Base-by-base conservation (phyloP, 768 basidiomycete species). In the Lactifluus subvellereus region DNA sequence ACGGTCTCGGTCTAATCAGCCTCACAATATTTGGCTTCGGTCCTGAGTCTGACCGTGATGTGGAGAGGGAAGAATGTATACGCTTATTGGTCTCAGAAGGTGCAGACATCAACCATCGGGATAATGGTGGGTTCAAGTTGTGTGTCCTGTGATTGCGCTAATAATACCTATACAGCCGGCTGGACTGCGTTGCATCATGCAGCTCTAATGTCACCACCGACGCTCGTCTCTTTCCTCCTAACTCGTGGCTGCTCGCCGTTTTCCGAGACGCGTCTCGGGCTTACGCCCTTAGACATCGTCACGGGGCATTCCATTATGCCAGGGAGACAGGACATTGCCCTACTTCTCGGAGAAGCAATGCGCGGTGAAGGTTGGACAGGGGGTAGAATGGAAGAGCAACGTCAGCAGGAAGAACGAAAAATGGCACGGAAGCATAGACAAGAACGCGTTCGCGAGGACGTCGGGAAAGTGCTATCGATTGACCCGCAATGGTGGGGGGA, bases 161-260 rank as follows among this genome's bases (percentile, higher is more conserved):
- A 54, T 58, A 40, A 54, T 50, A 57, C 42, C 20, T 50, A 52
- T 64, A 51, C 69, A 97, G 94, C 84, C 64, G 95, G 96, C 38
- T 98, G 97, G 97, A 94, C 92, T 10, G 86, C 95, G 3, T 79
- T 99, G 13, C 96, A 98, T 70, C 88, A 96, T 76, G 93, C 96
- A 8, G 90, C 90, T 8, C 75, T 98, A 56, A 77, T 91, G 42
- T 86, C 92, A 13, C 94, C 96, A 37, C 91, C 95, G 3, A 94
- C 94, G 2, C 78, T 98, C 22, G 83, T 98, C 22, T 93, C 94
- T 0, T 88, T 93, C 78, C 79, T 99, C 27, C 87, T 98, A 76
- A 96, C 92, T 11, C 90, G 93, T 68, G 92, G 93, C 51, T 92
- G 91, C 65, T 94, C 92, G 30, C 86, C 91, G 0, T 85, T 91